Conservation (phyloP, 805 yeast genomes). For the Candida quercuum region DNA sequence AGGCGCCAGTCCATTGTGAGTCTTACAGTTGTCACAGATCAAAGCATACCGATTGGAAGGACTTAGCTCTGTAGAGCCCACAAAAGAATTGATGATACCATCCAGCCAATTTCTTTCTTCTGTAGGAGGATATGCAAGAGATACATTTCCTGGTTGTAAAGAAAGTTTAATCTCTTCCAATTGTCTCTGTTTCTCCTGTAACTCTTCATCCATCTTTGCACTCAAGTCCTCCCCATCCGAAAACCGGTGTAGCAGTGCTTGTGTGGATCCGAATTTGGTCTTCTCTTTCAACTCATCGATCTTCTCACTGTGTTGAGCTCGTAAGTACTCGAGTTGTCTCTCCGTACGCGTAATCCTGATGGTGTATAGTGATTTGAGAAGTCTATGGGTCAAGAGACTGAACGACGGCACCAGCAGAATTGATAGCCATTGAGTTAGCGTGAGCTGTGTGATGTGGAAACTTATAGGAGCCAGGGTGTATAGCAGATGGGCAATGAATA, state of each 20-base stretch:
- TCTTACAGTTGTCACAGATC: constrained; percentile 59
- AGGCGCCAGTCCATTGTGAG: constrained; percentile 80
- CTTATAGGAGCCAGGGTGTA: neutral
- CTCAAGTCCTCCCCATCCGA: constrained; percentile 45
- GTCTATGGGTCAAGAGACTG: too few relatives aligned
- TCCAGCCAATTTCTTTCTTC: constrained; percentile 34
- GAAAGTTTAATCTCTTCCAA: constrained; percentile 32
- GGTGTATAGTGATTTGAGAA: neutral
- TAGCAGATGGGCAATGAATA: neutral
- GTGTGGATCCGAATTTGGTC: constrained; percentile 73
- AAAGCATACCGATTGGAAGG: constrained; percentile 63
- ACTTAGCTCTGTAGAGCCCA: constrained; percentile 62
- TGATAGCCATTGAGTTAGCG: neutral
- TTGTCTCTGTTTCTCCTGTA: constrained; percentile 32
- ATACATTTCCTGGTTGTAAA: constrained; percentile 16
- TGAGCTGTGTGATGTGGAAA: neutral
- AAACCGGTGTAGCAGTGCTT: constrained; percentile 64
- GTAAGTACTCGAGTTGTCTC: constrained; percentile 28
- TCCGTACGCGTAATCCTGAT: neutral
- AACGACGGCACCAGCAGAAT: neutral
- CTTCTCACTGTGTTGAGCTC: constrained; percentile 43
- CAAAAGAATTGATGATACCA: constrained; percentile 33
- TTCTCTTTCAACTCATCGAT: constrained; percentile 63
- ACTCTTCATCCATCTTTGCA: constrained; percentile 38
- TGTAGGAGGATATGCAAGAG: neutral